Evolutionary conservation across 1,284 basidiomycete genomes (phyloP).

Genomic region (Anthracocystis setariae): DNA sequence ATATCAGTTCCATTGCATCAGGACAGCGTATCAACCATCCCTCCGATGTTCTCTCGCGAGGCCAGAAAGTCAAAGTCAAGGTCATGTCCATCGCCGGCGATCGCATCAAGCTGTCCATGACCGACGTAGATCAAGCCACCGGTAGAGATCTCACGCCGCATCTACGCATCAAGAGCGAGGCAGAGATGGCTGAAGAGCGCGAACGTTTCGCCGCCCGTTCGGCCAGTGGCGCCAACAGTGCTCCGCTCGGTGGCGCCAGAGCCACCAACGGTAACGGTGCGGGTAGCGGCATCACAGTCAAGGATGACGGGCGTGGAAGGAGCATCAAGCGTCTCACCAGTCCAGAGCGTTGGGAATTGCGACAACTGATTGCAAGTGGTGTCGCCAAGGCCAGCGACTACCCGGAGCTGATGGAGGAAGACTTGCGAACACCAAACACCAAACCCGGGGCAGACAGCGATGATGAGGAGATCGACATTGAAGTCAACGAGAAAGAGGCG

Average conservation of each 20-base stretch:
- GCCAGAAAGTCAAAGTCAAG: slow-evolving; percentile 87
- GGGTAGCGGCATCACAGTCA: slow-evolving; percentile 46
- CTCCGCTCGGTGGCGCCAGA: slow-evolving; percentile 64
- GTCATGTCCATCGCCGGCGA: slow-evolving; percentile 81
- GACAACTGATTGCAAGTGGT: slow-evolving; percentile 96
- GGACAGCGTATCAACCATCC: slow-evolving; percentile 80
- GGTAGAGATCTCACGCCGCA: slow-evolving; percentile 93
- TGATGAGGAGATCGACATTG: slow-evolving; percentile 86
- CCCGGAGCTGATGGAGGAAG: slow-evolving; percentile 86
- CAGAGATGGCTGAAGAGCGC: slow-evolving; percentile 72
- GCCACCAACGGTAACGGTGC: slow-evolving; percentile 17
- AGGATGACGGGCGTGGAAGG: slow-evolving; percentile 49
- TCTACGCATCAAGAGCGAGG: slow-evolving; percentile 89
- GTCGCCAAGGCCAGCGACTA: slow-evolving; percentile 92
- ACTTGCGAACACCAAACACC: slow-evolving; percentile 55
- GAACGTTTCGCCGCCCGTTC: slow-evolving; percentile 40
- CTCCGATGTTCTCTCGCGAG: slow-evolving; percentile 83
- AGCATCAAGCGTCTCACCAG: slow-evolving; percentile 88
- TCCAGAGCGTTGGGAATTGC: slow-evolving; percentile 98
- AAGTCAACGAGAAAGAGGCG: slow-evolving; percentile 95
- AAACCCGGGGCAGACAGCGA: slow-evolving; percentile 46
- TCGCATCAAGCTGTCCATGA: slow-evolving; percentile 90
- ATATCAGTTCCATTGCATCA: slow-evolving; percentile 89
- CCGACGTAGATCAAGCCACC: slow-evolving; percentile 91
- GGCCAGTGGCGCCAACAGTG: slow-evolving; percentile 70